Conservation (phyloP, 768 basidiomycete genomes). For the Exidia glandulosa region DNA sequence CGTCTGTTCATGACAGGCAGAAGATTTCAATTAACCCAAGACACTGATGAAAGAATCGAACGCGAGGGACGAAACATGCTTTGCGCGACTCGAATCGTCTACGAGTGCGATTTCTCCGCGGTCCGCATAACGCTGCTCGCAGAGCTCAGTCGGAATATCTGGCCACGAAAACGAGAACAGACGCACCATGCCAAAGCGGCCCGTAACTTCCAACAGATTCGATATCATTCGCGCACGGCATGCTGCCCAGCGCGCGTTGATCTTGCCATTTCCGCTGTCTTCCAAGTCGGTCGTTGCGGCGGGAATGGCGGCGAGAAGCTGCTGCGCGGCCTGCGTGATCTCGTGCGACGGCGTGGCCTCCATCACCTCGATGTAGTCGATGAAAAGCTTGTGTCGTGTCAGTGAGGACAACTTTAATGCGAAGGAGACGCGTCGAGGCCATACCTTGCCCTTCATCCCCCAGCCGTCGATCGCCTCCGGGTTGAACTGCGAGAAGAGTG, state of each 20-base stretch:
- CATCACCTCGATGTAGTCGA: conserved; percentile 41
- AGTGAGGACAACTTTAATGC: background rate
- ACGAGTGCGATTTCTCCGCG: background rate
- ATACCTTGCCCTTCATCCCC: conserved; percentile 76
- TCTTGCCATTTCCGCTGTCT: background rate
- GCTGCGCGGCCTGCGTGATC: background rate
- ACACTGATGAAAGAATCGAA: background rate
- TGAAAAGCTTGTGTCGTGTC: conserved; percentile 36
- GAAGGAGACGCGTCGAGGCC: conserved; percentile 5
- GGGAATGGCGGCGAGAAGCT: background rate
- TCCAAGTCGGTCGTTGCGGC: background rate
- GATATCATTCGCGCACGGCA: conserved; percentile 7
- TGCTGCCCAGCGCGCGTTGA: background rate
- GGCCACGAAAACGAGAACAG: background rate
- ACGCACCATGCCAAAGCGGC: background rate
- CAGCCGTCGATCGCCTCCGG: conserved; percentile 57
- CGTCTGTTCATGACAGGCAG: too few relatives aligned
- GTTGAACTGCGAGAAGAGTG: conserved; percentile 58
- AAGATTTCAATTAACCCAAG: background rate
- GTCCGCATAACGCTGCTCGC: background rate
- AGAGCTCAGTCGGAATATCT: background rate
- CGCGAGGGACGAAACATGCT: background rate
- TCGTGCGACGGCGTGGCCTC: background rate
- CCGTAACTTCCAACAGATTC: conserved; percentile 2
- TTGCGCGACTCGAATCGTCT: background rate